Evolutionary conservation across 768 basidiomycete species (phyloP), one percentile per base, ranked within the genome.

Genomic region (Boletus sp.): DNA sequence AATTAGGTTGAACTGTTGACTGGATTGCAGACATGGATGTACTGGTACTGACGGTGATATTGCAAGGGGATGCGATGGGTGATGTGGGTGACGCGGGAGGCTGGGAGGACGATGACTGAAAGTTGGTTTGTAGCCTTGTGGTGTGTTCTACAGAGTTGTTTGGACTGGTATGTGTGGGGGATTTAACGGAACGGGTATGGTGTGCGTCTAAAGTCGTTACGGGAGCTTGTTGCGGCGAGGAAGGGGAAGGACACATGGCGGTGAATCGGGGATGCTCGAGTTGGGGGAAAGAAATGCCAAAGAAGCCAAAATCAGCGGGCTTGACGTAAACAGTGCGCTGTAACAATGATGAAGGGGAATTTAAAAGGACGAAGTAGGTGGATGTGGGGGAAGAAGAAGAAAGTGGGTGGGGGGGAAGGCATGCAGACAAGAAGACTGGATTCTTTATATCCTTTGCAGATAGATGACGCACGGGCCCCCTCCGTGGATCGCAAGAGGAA

Each of bases 381-480:
- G 41, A 58, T 56, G 59, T 68, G 58, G 55, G 36, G 48, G 48
- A 55, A 47, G 50, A 54, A 47, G 50, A 59, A 57, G 41, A 56
- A 51, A 47, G 35, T 42, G 49, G 57, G 50, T 12, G 56, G 50
- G 50, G 49, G 44, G 44, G 44, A 60, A 61, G 56, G 28, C 41
- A 48, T 55, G 50, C 52, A 20, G 55, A 46, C 44, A 57, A 47
- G 47, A 41, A 54, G 59, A 48, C 5, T 48, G 54, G 59, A 36
- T 53, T 48, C 56, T 62, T 68, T 70, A 71, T 71, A 71, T 63
- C 55, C 54, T 36, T 58, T 50, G 53, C 30, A 14, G 60, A 55
- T 45, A 29, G 35, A 60, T 58, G 66, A 66, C 67, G 70, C 70
- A 71, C 70, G 66, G 64, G 58, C 72, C 71, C 56, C 0, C 14